These are phyloP conservation scores for Globisporangium radiosum DNA, from an alignment of 352 stramenopile species.

Conservation along the genomic window DNA sequence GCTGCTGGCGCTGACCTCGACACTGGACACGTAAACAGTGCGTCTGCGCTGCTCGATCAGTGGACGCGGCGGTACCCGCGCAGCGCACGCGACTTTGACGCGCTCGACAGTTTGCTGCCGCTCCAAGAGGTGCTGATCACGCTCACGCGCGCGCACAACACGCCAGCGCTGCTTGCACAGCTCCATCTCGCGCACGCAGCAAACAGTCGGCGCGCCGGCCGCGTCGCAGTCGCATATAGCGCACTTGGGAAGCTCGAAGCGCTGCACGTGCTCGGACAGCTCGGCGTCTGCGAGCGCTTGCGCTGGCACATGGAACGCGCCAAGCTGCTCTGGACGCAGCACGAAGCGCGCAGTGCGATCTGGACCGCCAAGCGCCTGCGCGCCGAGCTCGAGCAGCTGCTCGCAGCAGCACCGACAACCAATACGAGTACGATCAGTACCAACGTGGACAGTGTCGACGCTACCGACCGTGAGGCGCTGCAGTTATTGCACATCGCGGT, in stretches of 20 bases:
- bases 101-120: constrained; percentile 44
- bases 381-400: constrained; percentile 25
- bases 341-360: constrained; percentile 66
- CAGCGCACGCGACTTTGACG: constrained; percentile 49
- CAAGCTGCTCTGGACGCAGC: constrained; percentile 73
- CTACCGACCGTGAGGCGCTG: constrained; percentile 18
- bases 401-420: constrained; percentile 14
- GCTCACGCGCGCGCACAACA: constrained; percentile 21
- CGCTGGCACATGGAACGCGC: constrained; percentile 73
- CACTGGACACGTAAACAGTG: no score
- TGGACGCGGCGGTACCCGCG: constrained; percentile 41
- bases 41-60: constrained; percentile 20
- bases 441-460: neutral
- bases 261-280: constrained; percentile 24
- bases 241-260: constrained; percentile 57
- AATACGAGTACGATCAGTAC: neutral
- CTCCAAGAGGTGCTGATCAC: constrained; percentile 60
- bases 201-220: constrained; percentile 55
- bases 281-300: constrained; percentile 38
- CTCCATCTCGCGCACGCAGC: constrained; percentile 52
- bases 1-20: neutral
- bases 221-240: constrained; percentile 59
- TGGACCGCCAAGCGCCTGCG: constrained; percentile 57
- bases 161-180: constrained; percentile 24
- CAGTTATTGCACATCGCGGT: constrained; percentile 54